Conservation (phyloP, 1,284 basidiomycete species). For the Garcileccinum viscosum region DNA sequence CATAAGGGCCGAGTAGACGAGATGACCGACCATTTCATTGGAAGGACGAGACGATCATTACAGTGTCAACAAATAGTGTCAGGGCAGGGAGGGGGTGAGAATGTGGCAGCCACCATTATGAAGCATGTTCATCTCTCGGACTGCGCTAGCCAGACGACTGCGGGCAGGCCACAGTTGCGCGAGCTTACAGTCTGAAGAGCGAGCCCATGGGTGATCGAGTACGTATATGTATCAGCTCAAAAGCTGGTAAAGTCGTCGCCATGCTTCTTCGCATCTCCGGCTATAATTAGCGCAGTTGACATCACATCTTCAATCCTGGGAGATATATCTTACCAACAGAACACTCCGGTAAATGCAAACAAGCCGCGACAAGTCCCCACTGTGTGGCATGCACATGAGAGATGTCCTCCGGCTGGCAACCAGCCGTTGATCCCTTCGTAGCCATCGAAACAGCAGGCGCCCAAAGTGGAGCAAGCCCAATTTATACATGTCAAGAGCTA, state of each 20-base stretch:
- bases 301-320: neutral
- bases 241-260: neutral
- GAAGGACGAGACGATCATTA: no score
- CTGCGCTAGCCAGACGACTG: neutral
- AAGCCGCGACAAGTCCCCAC: neutral
- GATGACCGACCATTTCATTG: no score
- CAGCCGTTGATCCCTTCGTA: neutral
- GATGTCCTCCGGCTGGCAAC: slow-evolving; percentile 3
- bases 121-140: neutral
- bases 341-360: neutral
- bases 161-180: neutral
- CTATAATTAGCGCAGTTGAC: neutral
- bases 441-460: neutral
- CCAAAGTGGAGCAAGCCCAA: neutral
- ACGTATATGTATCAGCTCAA: slow-evolving; percentile 9
- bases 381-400: neutral
- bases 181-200: neutral
- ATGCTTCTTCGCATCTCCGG: neutral
- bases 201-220: neutral
- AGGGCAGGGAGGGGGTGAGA: neutral
- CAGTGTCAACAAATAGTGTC: no score
- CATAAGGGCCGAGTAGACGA: no score
- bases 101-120: slow-evolving; percentile 1
- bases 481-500: slow-evolving; percentile 5
- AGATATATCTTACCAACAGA: neutral